A percentile compares a stretch with the other conserved stretches of the same genome.
Evolutionary conservation across 805 yeast genomes (phyloP).

Genomic region (Candida bentonensis): DNA sequence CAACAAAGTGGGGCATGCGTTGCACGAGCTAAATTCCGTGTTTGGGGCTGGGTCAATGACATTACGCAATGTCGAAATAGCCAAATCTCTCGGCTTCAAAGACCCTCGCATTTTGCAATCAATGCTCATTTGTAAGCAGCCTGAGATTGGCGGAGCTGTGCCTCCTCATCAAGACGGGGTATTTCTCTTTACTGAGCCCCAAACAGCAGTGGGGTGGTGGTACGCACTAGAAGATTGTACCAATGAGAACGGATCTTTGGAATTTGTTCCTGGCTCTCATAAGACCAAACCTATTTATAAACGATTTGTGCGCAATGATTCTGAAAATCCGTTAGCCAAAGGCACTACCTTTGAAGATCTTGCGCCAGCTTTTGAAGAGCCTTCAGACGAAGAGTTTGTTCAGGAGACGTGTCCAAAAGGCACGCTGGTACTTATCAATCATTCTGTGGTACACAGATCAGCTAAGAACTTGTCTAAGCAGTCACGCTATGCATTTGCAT

Average conservation of each 20-base stretch:
- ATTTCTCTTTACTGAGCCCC: conserved; percentile 59
- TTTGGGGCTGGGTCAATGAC: conserved; percentile 40
- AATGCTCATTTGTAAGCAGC: conserved; percentile 71
- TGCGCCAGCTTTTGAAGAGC: conserved; percentile 20
- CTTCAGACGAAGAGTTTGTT: conserved; percentile 30
- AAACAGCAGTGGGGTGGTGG: conserved; percentile 67
- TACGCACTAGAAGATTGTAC: conserved; percentile 67
- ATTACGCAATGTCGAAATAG: conserved; percentile 35
- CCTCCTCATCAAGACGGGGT: conserved; percentile 70
- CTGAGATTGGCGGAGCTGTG: conserved; percentile 56
- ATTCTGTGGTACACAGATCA: conserved; percentile 58
- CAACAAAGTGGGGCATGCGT: conserved; percentile 70
- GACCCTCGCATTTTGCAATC: conserved; percentile 67
- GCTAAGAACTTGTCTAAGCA: conserved; percentile 39
- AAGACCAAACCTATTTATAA: conserved; percentile 39
- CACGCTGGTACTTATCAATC: conserved; percentile 54
- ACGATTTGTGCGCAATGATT: conserved; percentile 44
- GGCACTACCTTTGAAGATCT: conserved; percentile 44
- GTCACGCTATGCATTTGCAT: conserved; percentile 65
- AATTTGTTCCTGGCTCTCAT: conserved; percentile 61
- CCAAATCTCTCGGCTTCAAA: conserved; percentile 34
- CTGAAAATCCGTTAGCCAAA: conserved; percentile 13
- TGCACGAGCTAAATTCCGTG: conserved; percentile 42
- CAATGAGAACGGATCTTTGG: conserved; percentile 49
- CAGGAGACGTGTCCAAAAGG: conserved; percentile 57